Conservation (phyloP, 305 asterid genomes). For the Striga hermonthica region DNA sequence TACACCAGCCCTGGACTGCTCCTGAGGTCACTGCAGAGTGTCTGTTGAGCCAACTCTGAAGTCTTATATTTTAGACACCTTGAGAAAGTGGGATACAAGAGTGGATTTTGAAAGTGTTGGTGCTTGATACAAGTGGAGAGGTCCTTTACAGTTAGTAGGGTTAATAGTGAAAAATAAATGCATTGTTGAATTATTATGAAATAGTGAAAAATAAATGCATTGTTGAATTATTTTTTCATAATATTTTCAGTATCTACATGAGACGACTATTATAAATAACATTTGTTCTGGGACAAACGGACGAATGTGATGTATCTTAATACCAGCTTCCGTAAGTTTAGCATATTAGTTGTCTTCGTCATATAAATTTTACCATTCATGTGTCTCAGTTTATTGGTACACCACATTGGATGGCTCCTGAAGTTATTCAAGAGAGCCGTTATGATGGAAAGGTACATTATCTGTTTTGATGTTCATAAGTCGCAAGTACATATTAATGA, state of each 20-base stretch:
- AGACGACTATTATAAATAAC: neutral
- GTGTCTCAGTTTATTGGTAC: constrained; percentile 79
- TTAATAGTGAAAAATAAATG: constrained; percentile 9
- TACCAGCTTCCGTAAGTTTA: constrained; percentile 17
- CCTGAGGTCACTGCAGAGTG: neutral
- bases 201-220: too few species aligned
- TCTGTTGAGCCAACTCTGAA: neutral
- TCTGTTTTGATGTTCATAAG: constrained; percentile 24
- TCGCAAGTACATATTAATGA: neutral
- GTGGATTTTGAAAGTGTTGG: constrained; percentile 18
- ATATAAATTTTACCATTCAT: constrained; percentile 12
- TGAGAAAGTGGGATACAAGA: constrained; percentile 4
- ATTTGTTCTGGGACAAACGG: constrained; percentile 5
- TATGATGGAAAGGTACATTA: constrained; percentile 86
- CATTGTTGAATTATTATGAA: constrained; percentile 16
- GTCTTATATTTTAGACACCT: neutral
- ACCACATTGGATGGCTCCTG: constrained; percentile 99
- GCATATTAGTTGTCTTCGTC: constrained; percentile 9
- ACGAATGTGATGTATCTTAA: constrained; percentile 19
- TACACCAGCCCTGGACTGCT: neutral
- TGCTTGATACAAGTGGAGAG: constrained; percentile 10
- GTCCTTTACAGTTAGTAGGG: constrained; percentile 14
- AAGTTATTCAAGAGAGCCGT: constrained; percentile 98
- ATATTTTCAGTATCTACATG: constrained; percentile 10
- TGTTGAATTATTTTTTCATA: constrained; percentile 15